Evolutionary conservation across 108 stramenopile species (phyloP), one percentile per base, ranked within the genome.

Genomic region (Cyclotella baltica): DNA sequence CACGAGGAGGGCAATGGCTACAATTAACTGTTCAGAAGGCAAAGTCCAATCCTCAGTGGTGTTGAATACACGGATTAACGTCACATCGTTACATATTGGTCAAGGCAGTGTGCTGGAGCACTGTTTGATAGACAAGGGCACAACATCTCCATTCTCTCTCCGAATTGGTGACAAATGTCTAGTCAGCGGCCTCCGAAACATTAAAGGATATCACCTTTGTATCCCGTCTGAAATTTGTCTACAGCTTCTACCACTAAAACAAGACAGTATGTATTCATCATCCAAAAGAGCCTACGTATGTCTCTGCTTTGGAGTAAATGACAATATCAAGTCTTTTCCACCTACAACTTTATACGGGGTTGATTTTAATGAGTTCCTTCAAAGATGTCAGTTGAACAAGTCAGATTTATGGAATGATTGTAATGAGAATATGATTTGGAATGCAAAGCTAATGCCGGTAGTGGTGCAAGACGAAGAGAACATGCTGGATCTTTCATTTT

Each of bases 261-360:
- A 20, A 23, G 46, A 19, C 11, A 31, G 63, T 27, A 46, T 43
- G 23, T 30, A 52, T 70, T 13, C 38, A 61, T 31, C 2, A 64
- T 51, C 20, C 37, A 57, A 51, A 0, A 15, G 22, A 4, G 22
- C 69, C 23, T 85, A 68, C 78, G 87, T 85, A 15, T 80, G 74
- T 50, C 80, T 94, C 80, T 88, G 84, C 19, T 64, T 91, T 36
- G 90, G 89, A n/a, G 82, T 84, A 1, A 50, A 87, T 19, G 93
- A 94, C 73, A 47, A 62, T 15, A 88, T 90, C 66, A 94, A 94
- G 67, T 48, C 69, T 13, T 37, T 53, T 0, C 52, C 73, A 34
- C 37, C 56, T 0, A 70, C 70, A 18, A 79, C 66, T 16, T 43
- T 92, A 15, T 92, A 85, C 69, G 91, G 91, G 23, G 29, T 84